Conservation (phyloP, 164 flowering plant species). For the Liquidambar formosana region DNA sequence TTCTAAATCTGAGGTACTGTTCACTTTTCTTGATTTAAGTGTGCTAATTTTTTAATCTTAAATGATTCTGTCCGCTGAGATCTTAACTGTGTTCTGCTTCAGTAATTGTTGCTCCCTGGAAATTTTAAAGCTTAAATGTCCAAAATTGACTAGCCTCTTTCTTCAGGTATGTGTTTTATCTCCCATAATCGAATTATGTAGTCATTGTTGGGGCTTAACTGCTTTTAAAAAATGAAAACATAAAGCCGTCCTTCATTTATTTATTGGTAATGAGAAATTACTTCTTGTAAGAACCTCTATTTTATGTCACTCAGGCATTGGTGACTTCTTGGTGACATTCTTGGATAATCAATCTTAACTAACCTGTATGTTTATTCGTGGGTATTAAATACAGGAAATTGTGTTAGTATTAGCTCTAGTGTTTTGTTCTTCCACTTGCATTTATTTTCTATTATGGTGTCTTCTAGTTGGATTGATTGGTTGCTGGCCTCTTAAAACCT, state of each 20-base stretch:
- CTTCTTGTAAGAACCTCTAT: too few relatives aligned
- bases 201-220: not conserved
- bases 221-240: not conserved
- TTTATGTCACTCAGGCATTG: too few relatives aligned
- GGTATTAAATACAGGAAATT: too few relatives aligned
- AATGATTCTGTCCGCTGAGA: not conserved
- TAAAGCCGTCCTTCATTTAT: not conserved
- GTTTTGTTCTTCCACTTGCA: too few relatives aligned
- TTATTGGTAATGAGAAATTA: not conserved
- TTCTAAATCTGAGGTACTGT: constrained; percentile 85
- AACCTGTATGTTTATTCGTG: too few relatives aligned
- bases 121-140: constrained; percentile 75
- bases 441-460: too few relatives aligned
- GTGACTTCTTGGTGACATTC: too few relatives aligned
- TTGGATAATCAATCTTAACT: too few relatives aligned
- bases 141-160: constrained; percentile 80
- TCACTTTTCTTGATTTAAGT: not conserved
- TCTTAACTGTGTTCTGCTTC: constrained; percentile 9
- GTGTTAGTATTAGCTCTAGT: too few relatives aligned
- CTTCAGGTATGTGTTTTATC: constrained; percentile 70
- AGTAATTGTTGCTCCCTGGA: constrained; percentile 89
- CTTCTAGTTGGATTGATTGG: too few relatives aligned
- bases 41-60: not conserved
- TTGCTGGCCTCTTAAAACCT: too few relatives aligned
- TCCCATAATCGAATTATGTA: not conserved